Percentiles rank a stretch among this genome's conserved stretches.
Evolutionary conservation across 2,329 filamentous ascomycete species (phyloP).

Genomic region (Colletotrichum sp.): DNA sequence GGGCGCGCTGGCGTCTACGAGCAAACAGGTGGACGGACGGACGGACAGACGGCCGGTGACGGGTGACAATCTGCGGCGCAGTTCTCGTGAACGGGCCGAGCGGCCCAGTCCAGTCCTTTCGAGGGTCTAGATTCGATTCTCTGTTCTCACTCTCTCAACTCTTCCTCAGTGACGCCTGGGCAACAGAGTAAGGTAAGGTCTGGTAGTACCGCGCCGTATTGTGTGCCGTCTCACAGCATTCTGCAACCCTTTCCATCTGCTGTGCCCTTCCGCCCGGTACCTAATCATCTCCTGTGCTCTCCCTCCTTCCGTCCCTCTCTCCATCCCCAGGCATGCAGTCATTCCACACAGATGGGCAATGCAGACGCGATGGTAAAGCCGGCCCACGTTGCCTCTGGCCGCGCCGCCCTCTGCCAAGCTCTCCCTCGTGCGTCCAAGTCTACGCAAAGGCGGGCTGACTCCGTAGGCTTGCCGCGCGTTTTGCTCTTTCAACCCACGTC

Average conservation of each 20-base stretch:
- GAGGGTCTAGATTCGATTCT: not conserved
- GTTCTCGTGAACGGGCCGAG: not conserved
- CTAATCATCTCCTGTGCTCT: not conserved
- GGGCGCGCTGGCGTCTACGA: not conserved
- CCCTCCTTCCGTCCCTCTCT: not conserved
- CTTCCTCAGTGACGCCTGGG: not conserved
- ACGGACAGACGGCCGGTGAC: not conserved
- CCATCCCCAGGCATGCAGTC: not conserved
- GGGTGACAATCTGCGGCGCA: slow-evolving; percentile 7
- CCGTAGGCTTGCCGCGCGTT: not conserved
- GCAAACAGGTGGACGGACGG: not conserved
- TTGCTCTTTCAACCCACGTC: not conserved
- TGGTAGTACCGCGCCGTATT: not conserved
- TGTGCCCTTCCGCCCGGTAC: not conserved
- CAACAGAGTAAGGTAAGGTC: not conserved
- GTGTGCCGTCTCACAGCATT: not conserved
- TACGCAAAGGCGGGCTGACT: not conserved
- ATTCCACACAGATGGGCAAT: not conserved
- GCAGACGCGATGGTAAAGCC: not conserved
- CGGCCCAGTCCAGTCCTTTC: not conserved
- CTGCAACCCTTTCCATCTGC: not conserved
- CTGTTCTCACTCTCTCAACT: not conserved
- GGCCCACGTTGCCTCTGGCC: not conserved
- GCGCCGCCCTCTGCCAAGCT: not conserved
- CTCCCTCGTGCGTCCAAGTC: not conserved